Evolutionary conservation across 2,329 filamentous ascomycete genomes (phyloP), one percentile per base, ranked within the genome.

Genomic region (Fusarium circinatum): DNA sequence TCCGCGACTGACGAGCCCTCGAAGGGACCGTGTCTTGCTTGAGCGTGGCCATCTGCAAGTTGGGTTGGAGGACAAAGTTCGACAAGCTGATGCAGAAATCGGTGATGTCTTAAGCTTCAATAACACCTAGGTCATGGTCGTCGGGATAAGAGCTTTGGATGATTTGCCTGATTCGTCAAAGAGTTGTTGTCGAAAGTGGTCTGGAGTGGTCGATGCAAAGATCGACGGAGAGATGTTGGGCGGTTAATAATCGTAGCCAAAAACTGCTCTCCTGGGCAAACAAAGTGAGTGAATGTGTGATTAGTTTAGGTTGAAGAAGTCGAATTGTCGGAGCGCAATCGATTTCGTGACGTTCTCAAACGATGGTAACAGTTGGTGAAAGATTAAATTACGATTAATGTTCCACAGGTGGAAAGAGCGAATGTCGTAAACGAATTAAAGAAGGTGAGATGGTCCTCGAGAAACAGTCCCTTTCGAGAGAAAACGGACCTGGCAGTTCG

Each of bases 171-270:
- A 32, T 56, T 68, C 54, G 68, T 68, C 73, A 66, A 34, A 32
- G 32, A 55, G 54, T 60, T 51, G 55, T 47, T 34, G 48, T 64
- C 60, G 54, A 47, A 45, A 32, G 57, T 39, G 36, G 62, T n/a
- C 56, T 68, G 36, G 57, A 28, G 57, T 62, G 49, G 62, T 70
- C 61, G 73, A 76, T 54, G 65, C 69, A 44, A 68, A 44, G 73
- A 74, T 68, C 75, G 60, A 44, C 59, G 62, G 78, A 79, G 73
- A 72, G 71, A 79, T 79, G 75, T 71, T 80, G 64, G 71, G 67
- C 68, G 68, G 68, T 69, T 72, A 67, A 78, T 74, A 75, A 76
- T 76, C 71, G 79, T 80, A 80, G 78, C 74, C 79, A 78, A 80
- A 80, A 82, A 77, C 62, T 69, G 47, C 69, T 77, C 75, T 73